Evolutionary conservation across 371 early-diverging fungal genomes (phyloP).

Genomic region (Chytridiales sp.): DNA sequence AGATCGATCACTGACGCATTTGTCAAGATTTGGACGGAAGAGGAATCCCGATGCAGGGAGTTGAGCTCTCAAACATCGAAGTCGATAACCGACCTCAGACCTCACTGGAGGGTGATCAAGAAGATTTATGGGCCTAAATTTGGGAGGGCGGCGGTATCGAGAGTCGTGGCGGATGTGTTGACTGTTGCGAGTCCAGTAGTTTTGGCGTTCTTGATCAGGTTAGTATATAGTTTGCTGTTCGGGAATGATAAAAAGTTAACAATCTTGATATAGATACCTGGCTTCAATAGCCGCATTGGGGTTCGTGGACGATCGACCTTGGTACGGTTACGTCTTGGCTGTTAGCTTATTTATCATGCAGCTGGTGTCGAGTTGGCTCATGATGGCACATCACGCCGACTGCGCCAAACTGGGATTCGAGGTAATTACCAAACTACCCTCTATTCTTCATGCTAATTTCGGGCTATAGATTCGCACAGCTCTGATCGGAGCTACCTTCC

Average conservation of each 20-base stretch:
- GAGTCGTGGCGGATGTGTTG: constrained; percentile 2
- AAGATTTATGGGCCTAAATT: constrained; percentile 7
- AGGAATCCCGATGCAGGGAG: background rate
- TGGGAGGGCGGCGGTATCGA: constrained; percentile 1
- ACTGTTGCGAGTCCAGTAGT: constrained; percentile 10
- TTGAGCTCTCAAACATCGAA: background rate
- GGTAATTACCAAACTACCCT: constrained; percentile 3
- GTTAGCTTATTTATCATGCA: constrained; percentile 21
- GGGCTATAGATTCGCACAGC: background rate
- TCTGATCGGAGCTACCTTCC: constrained; percentile 1
- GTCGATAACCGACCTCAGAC: background rate
- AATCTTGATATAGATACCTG: background rate
- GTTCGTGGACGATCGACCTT: constrained; percentile 1
- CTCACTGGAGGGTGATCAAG: constrained; percentile 4
- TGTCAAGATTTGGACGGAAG: constrained; percentile 1
- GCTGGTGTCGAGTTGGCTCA: constrained; percentile 5
- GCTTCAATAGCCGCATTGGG: background rate
- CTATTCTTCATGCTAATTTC: constrained; percentile 11
- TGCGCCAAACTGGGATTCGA: constrained; percentile 17
- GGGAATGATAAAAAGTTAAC: background rate
- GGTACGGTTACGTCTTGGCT: constrained; percentile 21
- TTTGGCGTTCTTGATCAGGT: constrained; percentile 10
- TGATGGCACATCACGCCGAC: constrained; percentile 5
- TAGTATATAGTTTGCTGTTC: background rate
- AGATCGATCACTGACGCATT: background rate